phyloP scores from a whole-genome alignment of 208 protist genomes.

The Wallacemonas rigidus region DNA sequence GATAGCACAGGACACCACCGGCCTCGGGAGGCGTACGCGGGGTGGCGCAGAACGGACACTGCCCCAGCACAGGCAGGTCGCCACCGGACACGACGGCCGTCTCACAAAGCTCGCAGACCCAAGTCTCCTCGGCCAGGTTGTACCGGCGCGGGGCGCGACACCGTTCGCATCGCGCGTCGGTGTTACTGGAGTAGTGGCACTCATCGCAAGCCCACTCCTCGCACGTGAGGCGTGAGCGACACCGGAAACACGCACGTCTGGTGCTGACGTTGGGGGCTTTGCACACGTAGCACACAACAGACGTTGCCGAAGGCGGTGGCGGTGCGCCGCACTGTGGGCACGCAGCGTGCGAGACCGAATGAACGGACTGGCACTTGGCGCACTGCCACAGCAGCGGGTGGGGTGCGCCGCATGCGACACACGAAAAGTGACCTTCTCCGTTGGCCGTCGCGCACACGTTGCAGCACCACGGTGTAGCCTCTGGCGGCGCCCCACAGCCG shows the following conservation, averaged over 20 bases:
- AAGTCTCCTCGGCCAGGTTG: slow-evolving; percentile 57
- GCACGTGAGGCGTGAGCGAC: slow-evolving; percentile 45
- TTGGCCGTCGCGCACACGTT: slow-evolving; percentile 47
- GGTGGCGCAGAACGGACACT: slow-evolving; percentile 61
- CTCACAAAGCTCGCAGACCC: slow-evolving; percentile 82
- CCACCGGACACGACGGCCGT: slow-evolving; percentile 61
- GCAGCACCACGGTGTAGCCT: slow-evolving; percentile 53
- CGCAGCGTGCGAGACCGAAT: slow-evolving; percentile 1
- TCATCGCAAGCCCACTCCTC: slow-evolving; percentile 56
- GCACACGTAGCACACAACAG: slow-evolving; percentile 52
- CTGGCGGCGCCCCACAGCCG: slow-evolving; percentile 52
- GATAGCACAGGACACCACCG: slow-evolving; percentile 34
- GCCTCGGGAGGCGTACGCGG: slow-evolving; percentile 20
- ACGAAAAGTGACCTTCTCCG: slow-evolving; percentile 27
- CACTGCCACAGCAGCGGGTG: slow-evolving; percentile 50
- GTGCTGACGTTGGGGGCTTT: slow-evolving; percentile 44
- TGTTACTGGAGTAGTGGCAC: slow-evolving; percentile 43
- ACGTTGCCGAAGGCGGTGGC: slow-evolving; percentile 8
- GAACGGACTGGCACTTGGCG: slow-evolving; percentile 18
- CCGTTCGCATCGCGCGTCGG: slow-evolving; percentile 32
- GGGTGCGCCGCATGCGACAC: slow-evolving; percentile 43
- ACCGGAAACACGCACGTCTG: slow-evolving; percentile 69
- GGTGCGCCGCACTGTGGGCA: slow-evolving; percentile 33
- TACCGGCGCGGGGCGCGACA: slow-evolving; percentile 48
- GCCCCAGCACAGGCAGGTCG: slow-evolving; percentile 39